These are phyloP conservation scores for Microthlaspi erraticum DNA, from an alignment of 345 rosid species.

Conservation along the genomic window DNA sequence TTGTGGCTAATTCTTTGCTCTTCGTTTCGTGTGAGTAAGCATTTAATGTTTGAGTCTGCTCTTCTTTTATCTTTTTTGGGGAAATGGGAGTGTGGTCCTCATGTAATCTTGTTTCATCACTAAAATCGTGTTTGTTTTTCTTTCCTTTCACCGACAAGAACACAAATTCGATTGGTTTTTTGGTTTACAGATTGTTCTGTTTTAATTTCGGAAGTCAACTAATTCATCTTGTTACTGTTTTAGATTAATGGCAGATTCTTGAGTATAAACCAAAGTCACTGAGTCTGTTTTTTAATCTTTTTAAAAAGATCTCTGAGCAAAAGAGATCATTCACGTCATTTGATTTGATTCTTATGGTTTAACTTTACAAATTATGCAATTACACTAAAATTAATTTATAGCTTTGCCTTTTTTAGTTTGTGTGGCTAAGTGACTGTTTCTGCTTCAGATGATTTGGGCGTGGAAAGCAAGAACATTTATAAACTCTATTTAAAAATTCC, in stretches of 20 bases:
- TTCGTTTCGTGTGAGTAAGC: slow-evolving; percentile 44
- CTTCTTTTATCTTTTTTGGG: slow-evolving; percentile 38
- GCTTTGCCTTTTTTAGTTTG: slow-evolving; percentile 17
- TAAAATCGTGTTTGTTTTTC: slow-evolving; percentile 16
- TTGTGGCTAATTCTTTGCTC: slow-evolving; percentile 15
- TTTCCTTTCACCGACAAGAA: background rate
- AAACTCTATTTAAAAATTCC: slow-evolving; percentile 16
- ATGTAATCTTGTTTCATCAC: slow-evolving; percentile 17
- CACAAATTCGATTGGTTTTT: slow-evolving; percentile 5
- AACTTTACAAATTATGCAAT: slow-evolving; percentile 35
- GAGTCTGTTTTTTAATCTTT: background rate
- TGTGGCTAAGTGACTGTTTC: slow-evolving; percentile 23
- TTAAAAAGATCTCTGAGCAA: slow-evolving; percentile 27
- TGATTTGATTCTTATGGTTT: slow-evolving; percentile 36
- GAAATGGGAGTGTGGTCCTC: slow-evolving; percentile 35
- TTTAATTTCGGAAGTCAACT: background rate
- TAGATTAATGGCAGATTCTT: slow-evolving; percentile 19
- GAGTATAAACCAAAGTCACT: slow-evolving; percentile 33
- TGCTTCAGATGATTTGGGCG: slow-evolving; percentile 21
- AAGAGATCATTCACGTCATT: slow-evolving; percentile 38
- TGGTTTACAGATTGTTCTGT: background rate
- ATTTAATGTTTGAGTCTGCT: slow-evolving; percentile 26
- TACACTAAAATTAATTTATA: slow-evolving; percentile 31
- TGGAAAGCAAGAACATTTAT: slow-evolving; percentile 27
- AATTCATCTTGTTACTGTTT: slow-evolving; percentile 12